Conservation (phyloP, 176 grass and related monocot genomes). For the Musa troglodytarum region DNA sequence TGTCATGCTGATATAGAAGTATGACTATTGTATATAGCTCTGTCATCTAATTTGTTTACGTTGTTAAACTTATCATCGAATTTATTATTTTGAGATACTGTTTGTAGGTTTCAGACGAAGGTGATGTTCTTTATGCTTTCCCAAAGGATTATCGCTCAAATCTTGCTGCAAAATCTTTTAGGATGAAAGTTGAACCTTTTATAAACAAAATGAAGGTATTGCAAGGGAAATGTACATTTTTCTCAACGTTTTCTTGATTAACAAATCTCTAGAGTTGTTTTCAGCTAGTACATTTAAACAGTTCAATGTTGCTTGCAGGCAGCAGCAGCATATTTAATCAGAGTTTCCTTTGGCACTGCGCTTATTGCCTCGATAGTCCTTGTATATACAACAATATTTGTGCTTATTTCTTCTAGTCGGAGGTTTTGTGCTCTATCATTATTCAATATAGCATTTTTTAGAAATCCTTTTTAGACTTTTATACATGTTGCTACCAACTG, state of each 20-base stretch:
- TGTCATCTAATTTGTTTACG: too few species aligned
- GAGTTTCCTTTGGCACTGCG: constrained; percentile 87
- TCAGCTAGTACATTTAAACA: background rate
- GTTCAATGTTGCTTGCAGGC: constrained; percentile 41
- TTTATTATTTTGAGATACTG: constrained; percentile 2
- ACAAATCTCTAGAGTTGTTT: background rate
- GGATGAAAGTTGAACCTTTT: constrained; percentile 65
- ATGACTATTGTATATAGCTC: too few species aligned
- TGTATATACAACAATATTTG: constrained; percentile 94
- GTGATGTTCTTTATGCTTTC: constrained; percentile 86
- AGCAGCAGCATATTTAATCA: constrained; percentile 63
- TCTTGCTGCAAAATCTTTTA: constrained; percentile 77
- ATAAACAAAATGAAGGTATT: constrained; percentile 78
- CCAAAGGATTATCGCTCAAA: constrained; percentile 83
- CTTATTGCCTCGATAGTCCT: constrained; percentile 90
- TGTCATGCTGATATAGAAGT: too few species aligned
- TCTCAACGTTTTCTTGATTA: background rate
- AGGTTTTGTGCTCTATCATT: constrained; percentile 30
- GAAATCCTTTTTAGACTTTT: background rate
- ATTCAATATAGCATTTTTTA: background rate
- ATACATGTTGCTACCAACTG: background rate
- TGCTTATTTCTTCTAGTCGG: constrained; percentile 62
- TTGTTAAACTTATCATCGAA: too few species aligned
- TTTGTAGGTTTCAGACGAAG: constrained; percentile 84
- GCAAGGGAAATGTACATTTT: background rate